Evolutionary conservation across 1,139 yeast genomes (phyloP).

Genomic region (Blastobotrys malaysiensis): DNA sequence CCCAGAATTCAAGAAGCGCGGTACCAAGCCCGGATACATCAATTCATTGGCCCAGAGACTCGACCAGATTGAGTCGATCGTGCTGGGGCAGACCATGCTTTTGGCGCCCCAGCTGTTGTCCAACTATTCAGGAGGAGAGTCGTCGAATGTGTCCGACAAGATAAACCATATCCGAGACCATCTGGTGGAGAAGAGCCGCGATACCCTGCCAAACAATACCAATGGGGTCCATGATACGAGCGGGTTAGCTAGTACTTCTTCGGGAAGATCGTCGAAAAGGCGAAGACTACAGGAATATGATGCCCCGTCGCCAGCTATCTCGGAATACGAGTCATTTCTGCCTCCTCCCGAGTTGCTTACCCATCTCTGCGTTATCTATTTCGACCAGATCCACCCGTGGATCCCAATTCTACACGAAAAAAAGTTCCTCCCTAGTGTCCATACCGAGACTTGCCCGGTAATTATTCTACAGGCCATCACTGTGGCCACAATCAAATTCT

Average conservation of each 20-base stretch:
- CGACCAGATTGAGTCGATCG: conserved; percentile 6
- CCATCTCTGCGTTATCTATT: conserved; percentile 13
- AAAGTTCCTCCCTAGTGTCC: conserved; percentile 10
- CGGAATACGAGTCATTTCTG: not conserved
- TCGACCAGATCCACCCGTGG: conserved; percentile 19
- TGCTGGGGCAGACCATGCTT: conserved; percentile 6
- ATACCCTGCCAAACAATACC: not conserved
- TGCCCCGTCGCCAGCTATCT: not conserved
- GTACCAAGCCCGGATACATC: not conserved
- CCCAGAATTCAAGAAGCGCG: conserved; percentile 4
- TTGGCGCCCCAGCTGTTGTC: conserved; percentile 3
- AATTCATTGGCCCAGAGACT: conserved; percentile 1
- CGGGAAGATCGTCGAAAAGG: not conserved
- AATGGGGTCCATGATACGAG: not conserved
- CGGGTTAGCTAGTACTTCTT: not conserved
- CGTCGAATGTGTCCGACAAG: not conserved
- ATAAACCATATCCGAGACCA: not conserved
- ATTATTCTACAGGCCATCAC: conserved; percentile 19
- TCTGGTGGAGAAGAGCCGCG: not conserved
- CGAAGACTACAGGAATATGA: not conserved
- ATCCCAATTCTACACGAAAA: conserved; percentile 18
- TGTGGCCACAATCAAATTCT: conserved; percentile 19
- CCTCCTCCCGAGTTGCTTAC: conserved; percentile 12
- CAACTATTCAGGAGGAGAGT: not conserved
- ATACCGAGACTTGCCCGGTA: conserved; percentile 3